Evolutionary conservation across 768 basidiomycete species (phyloP).

Genomic region (Lactarius sanguifluus): DNA sequence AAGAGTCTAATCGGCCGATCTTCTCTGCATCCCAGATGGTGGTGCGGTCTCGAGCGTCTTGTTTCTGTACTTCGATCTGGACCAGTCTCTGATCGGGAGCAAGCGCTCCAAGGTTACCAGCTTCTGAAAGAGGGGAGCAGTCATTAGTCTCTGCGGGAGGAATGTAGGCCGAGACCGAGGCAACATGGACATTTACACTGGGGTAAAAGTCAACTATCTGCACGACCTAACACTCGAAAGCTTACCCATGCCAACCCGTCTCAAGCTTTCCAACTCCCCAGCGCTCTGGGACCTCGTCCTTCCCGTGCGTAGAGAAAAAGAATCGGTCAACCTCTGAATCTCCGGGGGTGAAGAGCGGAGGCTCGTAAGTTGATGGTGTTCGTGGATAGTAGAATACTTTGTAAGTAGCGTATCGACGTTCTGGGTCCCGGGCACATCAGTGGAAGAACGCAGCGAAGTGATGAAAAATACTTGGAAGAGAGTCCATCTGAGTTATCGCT

Average conservation of each 20-base stretch:
- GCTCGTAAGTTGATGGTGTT: slow-evolving; percentile 82
- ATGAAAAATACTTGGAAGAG: slow-evolving; percentile 59
- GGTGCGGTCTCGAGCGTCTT: slow-evolving; percentile 60
- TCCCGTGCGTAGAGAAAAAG: slow-evolving; percentile 77
- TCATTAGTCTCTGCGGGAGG: slow-evolving; percentile 61
- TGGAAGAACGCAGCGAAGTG: not conserved
- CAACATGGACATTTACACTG: slow-evolving; percentile 69
- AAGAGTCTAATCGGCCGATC: slow-evolving; percentile 30
- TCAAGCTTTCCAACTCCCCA: slow-evolving; percentile 65
- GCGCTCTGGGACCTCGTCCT: slow-evolving; percentile 71
- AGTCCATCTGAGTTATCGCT: slow-evolving; percentile 78
- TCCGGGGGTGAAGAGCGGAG: slow-evolving; percentile 72
- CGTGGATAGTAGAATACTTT: slow-evolving; percentile 82
- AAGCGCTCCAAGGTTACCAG: slow-evolving; percentile 43
- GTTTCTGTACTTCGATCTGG: slow-evolving; percentile 57
- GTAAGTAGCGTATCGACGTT: slow-evolving; percentile 83
- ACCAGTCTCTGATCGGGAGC: slow-evolving; percentile 46
- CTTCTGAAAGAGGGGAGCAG: slow-evolving; percentile 45
- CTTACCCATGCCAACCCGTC: slow-evolving; percentile 74
- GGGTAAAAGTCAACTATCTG: slow-evolving; percentile 12
- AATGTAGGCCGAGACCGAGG: slow-evolving; percentile 71
- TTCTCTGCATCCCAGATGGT: slow-evolving; percentile 67
- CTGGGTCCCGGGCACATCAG: slow-evolving; percentile 40
- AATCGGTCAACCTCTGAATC: slow-evolving; percentile 72
- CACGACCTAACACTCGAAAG: slow-evolving; percentile 12